Conservation (phyloP, 2,329 filamentous ascomycete genomes). For the Chaetomium strumarium region DNA sequence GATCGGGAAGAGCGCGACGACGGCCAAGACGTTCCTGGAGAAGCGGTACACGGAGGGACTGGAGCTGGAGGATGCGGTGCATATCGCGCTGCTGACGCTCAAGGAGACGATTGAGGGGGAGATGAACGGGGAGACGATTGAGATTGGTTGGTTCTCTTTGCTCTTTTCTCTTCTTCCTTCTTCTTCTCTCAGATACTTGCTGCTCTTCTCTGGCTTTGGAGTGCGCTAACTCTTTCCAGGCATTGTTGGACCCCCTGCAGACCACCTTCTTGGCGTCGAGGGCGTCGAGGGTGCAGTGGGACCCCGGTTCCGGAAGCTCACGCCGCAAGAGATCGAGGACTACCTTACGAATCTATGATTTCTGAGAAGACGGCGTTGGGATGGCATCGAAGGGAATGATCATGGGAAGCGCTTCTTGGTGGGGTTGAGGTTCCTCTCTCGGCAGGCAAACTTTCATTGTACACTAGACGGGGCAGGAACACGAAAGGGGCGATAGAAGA, state of each 20-base stretch:
- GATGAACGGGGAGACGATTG: conserved; percentile 98
- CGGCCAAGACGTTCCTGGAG: conserved; percentile 97
- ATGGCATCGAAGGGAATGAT: conserved; percentile 7
- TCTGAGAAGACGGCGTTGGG: conserved; percentile 16
- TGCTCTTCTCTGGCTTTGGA: neutral
- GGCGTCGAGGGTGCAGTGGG: conserved; percentile 80
- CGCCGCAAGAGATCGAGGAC: conserved; percentile 97
- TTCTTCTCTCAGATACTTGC: neutral
- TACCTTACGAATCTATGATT: conserved; percentile 94
- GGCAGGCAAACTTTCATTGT: conserved; percentile 31
- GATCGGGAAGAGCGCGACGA: conserved; percentile 97
- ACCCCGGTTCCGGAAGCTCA: conserved; percentile 89
- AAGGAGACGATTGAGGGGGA: conserved; percentile 99
- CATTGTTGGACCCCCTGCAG: conserved; percentile 89
- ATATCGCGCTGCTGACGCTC: conserved; percentile 92
- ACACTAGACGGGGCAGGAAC: conserved; percentile 31
- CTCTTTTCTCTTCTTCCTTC: neutral
- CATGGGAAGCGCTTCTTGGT: conserved; percentile 16
- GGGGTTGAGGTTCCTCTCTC: conserved; percentile 12
- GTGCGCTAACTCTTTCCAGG: conserved; percentile 44
- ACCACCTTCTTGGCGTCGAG: conserved; percentile 87
- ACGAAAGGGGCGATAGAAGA: conserved; percentile 30
- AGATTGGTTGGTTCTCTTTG: conserved; percentile 66
- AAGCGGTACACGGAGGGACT: conserved; percentile 97
- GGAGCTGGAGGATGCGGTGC: conserved; percentile 95